Evolutionary conservation across 257 asterid genomes (phyloP).

Genomic region (Ilex aquifolium): DNA sequence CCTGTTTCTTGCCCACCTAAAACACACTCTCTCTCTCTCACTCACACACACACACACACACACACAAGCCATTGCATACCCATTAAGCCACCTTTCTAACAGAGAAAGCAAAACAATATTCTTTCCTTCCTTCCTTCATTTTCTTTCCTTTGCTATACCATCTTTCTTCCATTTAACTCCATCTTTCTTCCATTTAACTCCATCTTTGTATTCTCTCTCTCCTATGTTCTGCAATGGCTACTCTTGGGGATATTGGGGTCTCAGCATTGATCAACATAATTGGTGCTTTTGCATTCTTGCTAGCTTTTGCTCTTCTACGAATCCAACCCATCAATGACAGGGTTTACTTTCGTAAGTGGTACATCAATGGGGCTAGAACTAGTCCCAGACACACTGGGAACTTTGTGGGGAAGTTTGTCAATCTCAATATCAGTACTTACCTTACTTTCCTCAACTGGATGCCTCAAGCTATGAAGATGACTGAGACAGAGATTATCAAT

Average conservation of each 20-base stretch:
- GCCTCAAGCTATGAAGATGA: conserved; percentile 96
- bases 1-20: neutral
- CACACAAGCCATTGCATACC: neutral
- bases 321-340: conserved; percentile 94
- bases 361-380: conserved; percentile 71
- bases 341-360: conserved; percentile 94
- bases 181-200: neutral
- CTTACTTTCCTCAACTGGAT: conserved; percentile 93
- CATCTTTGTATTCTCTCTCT: neutral
- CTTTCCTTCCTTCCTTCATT: conserved; percentile 14
- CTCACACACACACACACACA: neutral
- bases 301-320: conserved; percentile 88
- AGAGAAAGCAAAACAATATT: neutral
- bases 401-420: conserved; percentile 73
- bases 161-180: neutral
- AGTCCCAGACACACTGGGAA: conserved; percentile 60
- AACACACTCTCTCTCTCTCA: no score
- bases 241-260: conserved; percentile 81
- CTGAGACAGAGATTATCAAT: conserved; percentile 60
- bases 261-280: conserved; percentile 78
- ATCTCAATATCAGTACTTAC: conserved; percentile 70
- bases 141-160: conserved; percentile 3
- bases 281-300: conserved; percentile 67
- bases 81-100: neutral
- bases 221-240: conserved; percentile 49